Evolutionary conservation across 768 basidiomycete species (phyloP).

Genomic region (Panellus pusillus): DNA sequence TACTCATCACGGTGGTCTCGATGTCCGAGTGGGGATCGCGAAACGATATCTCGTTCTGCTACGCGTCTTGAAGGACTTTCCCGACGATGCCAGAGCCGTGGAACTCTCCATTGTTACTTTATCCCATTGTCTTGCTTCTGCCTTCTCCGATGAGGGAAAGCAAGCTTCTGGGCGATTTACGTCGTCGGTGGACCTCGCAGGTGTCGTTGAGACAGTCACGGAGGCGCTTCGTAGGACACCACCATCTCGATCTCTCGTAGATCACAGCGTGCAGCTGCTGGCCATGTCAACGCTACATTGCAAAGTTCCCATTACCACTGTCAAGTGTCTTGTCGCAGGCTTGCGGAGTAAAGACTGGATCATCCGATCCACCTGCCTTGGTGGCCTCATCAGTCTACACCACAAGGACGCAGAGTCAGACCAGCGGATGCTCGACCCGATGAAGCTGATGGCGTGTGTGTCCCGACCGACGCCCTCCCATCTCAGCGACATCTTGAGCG

Average conservation of each 20-base stretch:
- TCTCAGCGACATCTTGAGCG: conserved; percentile 44
- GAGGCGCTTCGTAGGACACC: conserved; percentile 44
- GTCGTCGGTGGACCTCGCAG: conserved; percentile 42
- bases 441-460: conserved; percentile 39
- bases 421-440: conserved; percentile 47
- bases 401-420: conserved; percentile 43
- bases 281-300: conserved; percentile 45
- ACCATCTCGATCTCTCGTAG: conserved; percentile 42
- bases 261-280: conserved; percentile 54
- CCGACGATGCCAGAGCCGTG: conserved; percentile 48
- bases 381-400: conserved; percentile 54
- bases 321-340: conserved; percentile 55
- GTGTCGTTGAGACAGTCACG: conserved; percentile 43
- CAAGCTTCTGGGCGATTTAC: conserved; percentile 37
- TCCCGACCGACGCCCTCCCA: conserved; percentile 48
- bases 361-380: conserved; percentile 50
- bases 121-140: conserved; percentile 49
- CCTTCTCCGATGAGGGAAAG: conserved; percentile 39
- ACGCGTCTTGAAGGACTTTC: conserved; percentile 46
- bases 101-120: conserved; percentile 54
- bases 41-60: conserved; percentile 41
- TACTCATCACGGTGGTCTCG: conserved; percentile 59
- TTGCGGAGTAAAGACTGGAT: conserved; percentile 57
- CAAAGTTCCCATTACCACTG: conserved; percentile 41
- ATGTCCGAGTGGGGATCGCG: conserved; percentile 52